Conservation (phyloP, 441 rosid genomes). For the Lepidium campestre region DNA sequence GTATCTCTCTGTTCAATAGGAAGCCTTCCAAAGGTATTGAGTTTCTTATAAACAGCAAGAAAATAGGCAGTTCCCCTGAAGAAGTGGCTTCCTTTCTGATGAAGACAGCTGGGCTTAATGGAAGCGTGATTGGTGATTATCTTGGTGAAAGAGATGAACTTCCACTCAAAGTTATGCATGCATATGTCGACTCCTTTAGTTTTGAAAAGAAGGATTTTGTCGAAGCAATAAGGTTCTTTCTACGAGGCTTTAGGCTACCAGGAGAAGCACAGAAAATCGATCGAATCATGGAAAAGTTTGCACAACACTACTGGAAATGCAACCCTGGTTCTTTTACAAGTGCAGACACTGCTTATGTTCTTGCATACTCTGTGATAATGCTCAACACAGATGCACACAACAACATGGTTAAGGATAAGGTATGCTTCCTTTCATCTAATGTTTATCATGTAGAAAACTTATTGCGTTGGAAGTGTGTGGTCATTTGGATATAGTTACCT, state of each 20-base stretch:
- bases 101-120: conserved; percentile 71
- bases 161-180: conserved; percentile 92
- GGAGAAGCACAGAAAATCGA: conserved; percentile 99
- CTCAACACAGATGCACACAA: conserved; percentile 99
- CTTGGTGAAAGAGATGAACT: conserved; percentile 96
- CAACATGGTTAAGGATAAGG: conserved; percentile 98
- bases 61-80: conserved; percentile 71
- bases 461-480: neutral
- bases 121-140: conserved; percentile 90
- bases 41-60: conserved; percentile 68
- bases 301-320: conserved; percentile 97
- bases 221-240: conserved; percentile 89
- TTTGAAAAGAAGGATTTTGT: conserved; percentile 83
- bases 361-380: conserved; percentile 97
- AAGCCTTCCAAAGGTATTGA: conserved; percentile 95
- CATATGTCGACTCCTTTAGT: conserved; percentile 87
- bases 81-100: conserved; percentile 86
- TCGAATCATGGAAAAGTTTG: conserved; percentile 97
- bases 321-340: conserved; percentile 88
- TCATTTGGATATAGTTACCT: neutral
- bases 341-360: conserved; percentile 98
- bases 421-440: conserved; percentile 22
- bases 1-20: conserved; percentile 77
- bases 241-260: conserved; percentile 92
- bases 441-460: neutral